Base-by-base conservation (phyloP, 352 stramenopile species). In the Phytopythium vexans region DNA sequence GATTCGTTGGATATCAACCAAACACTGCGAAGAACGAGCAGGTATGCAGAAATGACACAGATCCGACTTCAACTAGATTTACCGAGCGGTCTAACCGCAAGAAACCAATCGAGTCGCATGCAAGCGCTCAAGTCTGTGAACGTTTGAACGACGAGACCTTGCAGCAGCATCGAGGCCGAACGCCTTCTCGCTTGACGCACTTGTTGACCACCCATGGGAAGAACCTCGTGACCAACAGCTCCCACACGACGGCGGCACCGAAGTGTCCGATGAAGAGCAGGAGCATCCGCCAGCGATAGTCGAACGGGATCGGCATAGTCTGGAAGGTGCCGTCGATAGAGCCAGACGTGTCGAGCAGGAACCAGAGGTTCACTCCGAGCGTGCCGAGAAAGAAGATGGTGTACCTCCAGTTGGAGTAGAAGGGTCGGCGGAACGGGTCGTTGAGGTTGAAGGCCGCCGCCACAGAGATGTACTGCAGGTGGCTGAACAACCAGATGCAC, bases 401-500 rank as follows among this genome's bases (percentile, higher is more conserved):
- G 54, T 68, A 82, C n/a, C 62, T 52, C 35, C 45, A 52, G 49
- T 85, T 78, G 10, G 64, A 79, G 60, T 75, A 83, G 45, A 83
- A 70, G 5, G 62, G 62, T 21, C 70, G 59, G 37, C 74, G 74
- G 54, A 80, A 88, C 0, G 61, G 54, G 52, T 84, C 74, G 38
- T 78, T 70, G 41, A 82, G 44, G 48, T 86, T 76, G 52, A 88
- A 83, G 9, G 74, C 77, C 0, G 73, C 64, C 1, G 74, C 74
- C 14, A 88, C 70, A 5, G 64, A 65, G 35, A 80, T 63, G 52
- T 83, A 88, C 12, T 64, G 58, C 58, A 85, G 36, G 51, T 86
- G 77, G 8, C 67, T 68, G 49, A 81, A 88, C 36, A 88, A 60
- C 74, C 72, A 86, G 21, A 77, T 67, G n/a, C 48, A 66, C 10